Base-by-base conservation (phyloP, 805 yeast species). In the Saturnispora mendoncae region DNA sequence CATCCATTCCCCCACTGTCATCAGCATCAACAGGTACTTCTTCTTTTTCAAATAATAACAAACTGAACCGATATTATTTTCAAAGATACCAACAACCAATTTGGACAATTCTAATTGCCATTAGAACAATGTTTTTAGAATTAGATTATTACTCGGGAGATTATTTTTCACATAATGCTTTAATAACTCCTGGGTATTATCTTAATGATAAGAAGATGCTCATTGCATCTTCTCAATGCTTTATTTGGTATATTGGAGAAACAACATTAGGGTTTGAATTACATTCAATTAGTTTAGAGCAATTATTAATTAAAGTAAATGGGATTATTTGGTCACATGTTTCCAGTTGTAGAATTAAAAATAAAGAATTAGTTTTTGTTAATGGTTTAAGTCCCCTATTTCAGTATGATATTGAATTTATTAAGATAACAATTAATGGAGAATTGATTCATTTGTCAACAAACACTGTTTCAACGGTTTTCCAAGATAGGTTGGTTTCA, bases 281-380 rank as follows among this genome's bases (percentile, higher is more conserved):
- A 26, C 64, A 68, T 38, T 67, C 72, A 38, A 66, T 67, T 15
- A 55, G 57, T 34, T 62, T 66, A 41, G 67, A 68, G 38, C 69
- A 61, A 41, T 54, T 71, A 5, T 60, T 65, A 35, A 69, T 68
- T 10, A 59, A 66, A 41, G 84, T 80, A 4, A 80, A 80, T 51
- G 85, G 84, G 18, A 69, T 80, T 18, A 67, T 73, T 12, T 80
- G 87, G 87, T 72, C 77, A 20, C 84, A 78, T 52, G 75, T 76
- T 2, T 67, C 77, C 0, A 66, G 73, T 29, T 76, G 76, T 36
- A 64, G 66, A 13, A 54, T 64, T 14, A 62, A 62, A 18, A 68
- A 69, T 25, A 71, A 72, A 34, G 74, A 72, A 40, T 61, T 70
- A 39, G 67, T 77, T n/a, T 68, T 77, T 1, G 75, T 80, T 14